Conservation (phyloP, 371 early-diverging fungal genomes). For the Haplosporangium sp. region DNA sequence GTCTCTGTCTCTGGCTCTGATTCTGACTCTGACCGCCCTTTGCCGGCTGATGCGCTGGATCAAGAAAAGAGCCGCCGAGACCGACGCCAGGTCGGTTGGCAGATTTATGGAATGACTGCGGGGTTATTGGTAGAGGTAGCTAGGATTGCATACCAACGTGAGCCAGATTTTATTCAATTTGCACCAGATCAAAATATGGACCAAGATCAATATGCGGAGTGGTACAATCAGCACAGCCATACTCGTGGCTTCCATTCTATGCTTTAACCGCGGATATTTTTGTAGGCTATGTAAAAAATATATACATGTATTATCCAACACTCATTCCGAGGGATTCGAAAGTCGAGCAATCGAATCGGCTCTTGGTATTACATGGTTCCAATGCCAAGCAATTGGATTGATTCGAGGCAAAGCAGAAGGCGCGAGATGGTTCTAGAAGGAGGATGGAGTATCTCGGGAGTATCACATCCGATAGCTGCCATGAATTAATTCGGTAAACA, state of each 20-base stretch:
- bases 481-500: no score
- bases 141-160: constrained; percentile 25
- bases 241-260: constrained; percentile 2
- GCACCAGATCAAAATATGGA: constrained; percentile 24
- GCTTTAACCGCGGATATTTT: not conserved
- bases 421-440: no score
- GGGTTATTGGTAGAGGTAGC: constrained; percentile 35
- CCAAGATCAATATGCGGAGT: constrained; percentile 1
- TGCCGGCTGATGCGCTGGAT: no score
- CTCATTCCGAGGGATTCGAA: not conserved
- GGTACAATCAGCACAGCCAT: constrained; percentile 27
- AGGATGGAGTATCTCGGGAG: no score
- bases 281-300: not conserved
- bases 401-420: not conserved
- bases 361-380: not conserved
- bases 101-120: constrained; percentile 44
- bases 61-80: not conserved
- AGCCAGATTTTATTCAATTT: constrained; percentile 26
- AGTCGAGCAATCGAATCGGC: not conserved
- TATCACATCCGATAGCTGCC: no score
- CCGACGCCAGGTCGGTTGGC: constrained; percentile 27
- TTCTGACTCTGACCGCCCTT: no score
- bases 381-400: not conserved
- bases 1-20: no score
- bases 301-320: not conserved